These are phyloP conservation scores for Carex cristatella DNA, from an alignment of 176 grass and related monocot species.

Conservation along the genomic window DNA sequence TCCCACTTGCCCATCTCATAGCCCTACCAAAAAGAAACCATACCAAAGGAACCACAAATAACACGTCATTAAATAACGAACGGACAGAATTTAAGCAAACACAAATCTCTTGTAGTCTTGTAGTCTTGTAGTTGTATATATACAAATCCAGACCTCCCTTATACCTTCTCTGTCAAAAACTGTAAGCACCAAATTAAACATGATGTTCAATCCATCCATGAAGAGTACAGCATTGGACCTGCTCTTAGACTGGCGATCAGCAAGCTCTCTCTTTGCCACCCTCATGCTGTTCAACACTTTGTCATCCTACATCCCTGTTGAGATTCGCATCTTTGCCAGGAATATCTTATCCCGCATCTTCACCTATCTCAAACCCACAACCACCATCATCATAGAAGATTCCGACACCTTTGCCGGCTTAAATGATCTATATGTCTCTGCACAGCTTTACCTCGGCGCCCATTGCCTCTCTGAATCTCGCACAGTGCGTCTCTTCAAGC, in stretches of 20 bases:
- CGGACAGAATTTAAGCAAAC: neutral
- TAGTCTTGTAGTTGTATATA: neutral
- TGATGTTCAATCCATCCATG: neutral
- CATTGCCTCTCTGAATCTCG: slow-evolving; percentile 46
- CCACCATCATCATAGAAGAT: slow-evolving; percentile 70
- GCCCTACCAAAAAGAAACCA: neutral
- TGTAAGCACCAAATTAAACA: neutral
- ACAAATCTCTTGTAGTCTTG: neutral
- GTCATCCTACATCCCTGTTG: slow-evolving; percentile 44
- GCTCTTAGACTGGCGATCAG: slow-evolving; percentile 49
- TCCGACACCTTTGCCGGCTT: slow-evolving; percentile 23
- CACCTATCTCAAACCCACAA: slow-evolving; percentile 13
- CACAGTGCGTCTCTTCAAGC: slow-evolving; percentile 53
- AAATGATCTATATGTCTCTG: slow-evolving; percentile 57
- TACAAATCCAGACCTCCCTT: neutral
- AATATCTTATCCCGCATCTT: slow-evolving; percentile 11
- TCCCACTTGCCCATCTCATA: neutral
- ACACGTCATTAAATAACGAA: neutral
- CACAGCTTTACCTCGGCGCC: slow-evolving; percentile 48
- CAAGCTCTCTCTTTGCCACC: slow-evolving; percentile 55
- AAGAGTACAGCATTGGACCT: slow-evolving; percentile 31
- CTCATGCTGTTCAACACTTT: slow-evolving; percentile 56
- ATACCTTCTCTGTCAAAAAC: too few species aligned
- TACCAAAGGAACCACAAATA: neutral
- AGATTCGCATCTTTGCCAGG: slow-evolving; percentile 23